Conservation (phyloP, 2,329 filamentous ascomycete species). For the Neonectria neomacrospora region DNA sequence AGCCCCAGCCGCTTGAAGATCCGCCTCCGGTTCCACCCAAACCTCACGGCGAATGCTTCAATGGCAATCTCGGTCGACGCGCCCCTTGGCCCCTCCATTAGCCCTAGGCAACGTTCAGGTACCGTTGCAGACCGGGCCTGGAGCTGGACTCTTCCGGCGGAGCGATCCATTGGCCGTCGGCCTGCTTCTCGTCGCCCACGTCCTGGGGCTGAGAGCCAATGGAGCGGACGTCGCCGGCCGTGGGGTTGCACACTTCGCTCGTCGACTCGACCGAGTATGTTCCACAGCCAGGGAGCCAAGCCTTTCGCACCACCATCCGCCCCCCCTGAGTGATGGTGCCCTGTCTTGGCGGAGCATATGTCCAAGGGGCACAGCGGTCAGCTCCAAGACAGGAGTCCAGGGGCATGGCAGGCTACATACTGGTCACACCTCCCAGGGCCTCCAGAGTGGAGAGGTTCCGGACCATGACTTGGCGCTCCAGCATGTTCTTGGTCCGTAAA, state of each 20-base stretch:
- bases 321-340: conserved; percentile 51
- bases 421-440: conserved; percentile 60
- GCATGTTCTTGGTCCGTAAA: conserved; percentile 62
- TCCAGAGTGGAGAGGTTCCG: conserved; percentile 60
- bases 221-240: conserved; percentile 38
- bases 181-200: conserved; percentile 18
- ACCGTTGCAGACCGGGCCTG: conserved; percentile 62
- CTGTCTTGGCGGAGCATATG: conserved; percentile 48
- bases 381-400: conserved; percentile 16
- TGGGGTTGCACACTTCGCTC: conserved; percentile 47
- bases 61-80: conserved; percentile 77
- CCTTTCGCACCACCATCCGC: conserved; percentile 45
- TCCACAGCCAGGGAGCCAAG: conserved; percentile 46
- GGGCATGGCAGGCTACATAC: conserved; percentile 46
- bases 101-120: conserved; percentile 71
- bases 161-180: not conserved
- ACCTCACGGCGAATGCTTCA: conserved; percentile 77
- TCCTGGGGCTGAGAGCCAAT: conserved; percentile 31
- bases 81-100: conserved; percentile 74
- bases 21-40: conserved; percentile 68
- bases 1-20: conserved; percentile 61
- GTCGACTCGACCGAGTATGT: conserved; percentile 48
- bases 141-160: conserved; percentile 49
- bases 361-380: conserved; percentile 30
- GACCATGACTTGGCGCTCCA: conserved; percentile 59